phyloP scores from a whole-genome alignment of 2,329 filamentous ascomycete species.

The Diaporthe destruens region DNA sequence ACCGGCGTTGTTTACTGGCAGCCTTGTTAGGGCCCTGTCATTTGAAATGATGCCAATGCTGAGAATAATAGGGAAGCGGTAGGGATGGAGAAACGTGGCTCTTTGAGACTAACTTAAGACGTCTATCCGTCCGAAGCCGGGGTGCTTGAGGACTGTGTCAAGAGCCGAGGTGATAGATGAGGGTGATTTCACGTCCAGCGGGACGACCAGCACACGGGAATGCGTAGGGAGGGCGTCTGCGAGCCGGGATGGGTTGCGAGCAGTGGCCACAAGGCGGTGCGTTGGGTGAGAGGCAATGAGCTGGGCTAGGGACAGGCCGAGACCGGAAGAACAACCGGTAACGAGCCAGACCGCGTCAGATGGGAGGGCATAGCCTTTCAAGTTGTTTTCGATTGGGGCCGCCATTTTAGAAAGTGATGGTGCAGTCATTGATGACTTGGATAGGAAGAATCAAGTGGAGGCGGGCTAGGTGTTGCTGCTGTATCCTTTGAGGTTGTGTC shows the following conservation, averaged over 20 bases:
- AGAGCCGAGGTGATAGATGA: conserved; percentile 51
- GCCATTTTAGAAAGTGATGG: neutral
- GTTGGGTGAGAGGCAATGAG: conserved; percentile 44
- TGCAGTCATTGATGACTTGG: neutral
- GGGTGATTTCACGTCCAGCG: conserved; percentile 58
- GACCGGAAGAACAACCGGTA: conserved; percentile 50
- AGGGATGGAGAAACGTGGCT: neutral
- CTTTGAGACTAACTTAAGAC: conserved; percentile 43
- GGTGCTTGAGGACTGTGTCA: conserved; percentile 45
- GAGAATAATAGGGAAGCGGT: too few species aligned
- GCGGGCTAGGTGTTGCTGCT: too few species aligned
- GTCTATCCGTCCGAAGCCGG: conserved; percentile 52
- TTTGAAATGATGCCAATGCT: neutral
- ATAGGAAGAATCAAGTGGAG: neutral
- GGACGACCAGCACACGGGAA: conserved; percentile 54
- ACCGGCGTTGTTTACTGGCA: conserved; percentile 54
- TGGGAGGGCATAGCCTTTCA: conserved; percentile 45
- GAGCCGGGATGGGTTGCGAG: conserved; percentile 53
- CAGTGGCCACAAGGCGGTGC: conserved; percentile 48
- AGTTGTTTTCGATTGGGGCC: neutral
- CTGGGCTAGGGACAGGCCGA: conserved; percentile 46
- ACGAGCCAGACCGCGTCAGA: conserved; percentile 56
- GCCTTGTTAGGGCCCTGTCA: neutral
- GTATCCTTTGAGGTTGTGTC: neutral
- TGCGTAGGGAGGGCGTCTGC: conserved; percentile 50